A percentile compares a stretch with the other conserved stretches of the same genome.
These are phyloP conservation scores for Capronia epimyces DNA, from an alignment of 2,329 filamentous ascomycete genomes.

Conservation along the genomic window DNA sequence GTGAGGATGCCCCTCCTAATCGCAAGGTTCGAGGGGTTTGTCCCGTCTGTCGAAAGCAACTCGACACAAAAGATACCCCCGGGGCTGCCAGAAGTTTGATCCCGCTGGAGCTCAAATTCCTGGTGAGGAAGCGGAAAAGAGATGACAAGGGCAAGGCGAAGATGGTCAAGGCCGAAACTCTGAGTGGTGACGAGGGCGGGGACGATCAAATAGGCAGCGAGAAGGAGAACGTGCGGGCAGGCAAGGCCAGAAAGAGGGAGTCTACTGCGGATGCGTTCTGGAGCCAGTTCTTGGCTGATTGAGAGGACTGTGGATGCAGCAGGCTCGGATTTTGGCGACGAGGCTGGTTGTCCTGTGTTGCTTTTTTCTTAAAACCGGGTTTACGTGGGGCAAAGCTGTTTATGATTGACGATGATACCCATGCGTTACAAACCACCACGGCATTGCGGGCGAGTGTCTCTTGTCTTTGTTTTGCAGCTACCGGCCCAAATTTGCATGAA, in stretches of 20 bases:
- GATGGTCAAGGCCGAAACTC: slow-evolving; percentile 17
- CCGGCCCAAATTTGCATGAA: background rate
- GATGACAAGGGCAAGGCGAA: slow-evolving; percentile 24
- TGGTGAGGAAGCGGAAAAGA: slow-evolving; percentile 16
- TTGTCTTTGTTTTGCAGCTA: background rate
- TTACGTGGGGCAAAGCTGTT: no score
- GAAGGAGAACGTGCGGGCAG: slow-evolving; percentile 7
- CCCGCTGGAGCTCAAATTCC: slow-evolving; percentile 25
- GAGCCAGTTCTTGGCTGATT: slow-evolving; percentile 13
- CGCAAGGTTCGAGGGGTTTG: slow-evolving; percentile 37
- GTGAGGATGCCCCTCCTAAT: slow-evolving; percentile 35
- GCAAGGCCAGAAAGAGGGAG: slow-evolving; percentile 10
- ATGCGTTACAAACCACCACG: background rate
- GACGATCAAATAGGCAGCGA: slow-evolving; percentile 5
- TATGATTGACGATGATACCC: slow-evolving; percentile 13
- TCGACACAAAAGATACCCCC: slow-evolving; percentile 35
- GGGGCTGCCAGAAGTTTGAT: slow-evolving; percentile 29
- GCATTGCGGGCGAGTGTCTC: background rate
- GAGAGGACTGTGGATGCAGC: background rate
- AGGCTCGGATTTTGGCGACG: background rate
- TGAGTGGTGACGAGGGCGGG: slow-evolving; percentile 14
- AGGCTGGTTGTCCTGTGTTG: background rate
- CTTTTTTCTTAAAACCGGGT: no score
- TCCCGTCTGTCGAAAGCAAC: slow-evolving; percentile 42
- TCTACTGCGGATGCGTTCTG: slow-evolving; percentile 15